Evolutionary conservation across 495 filamentous ascomycete genomes (phyloP).

Genomic region (Aspergillus conjunctus): DNA sequence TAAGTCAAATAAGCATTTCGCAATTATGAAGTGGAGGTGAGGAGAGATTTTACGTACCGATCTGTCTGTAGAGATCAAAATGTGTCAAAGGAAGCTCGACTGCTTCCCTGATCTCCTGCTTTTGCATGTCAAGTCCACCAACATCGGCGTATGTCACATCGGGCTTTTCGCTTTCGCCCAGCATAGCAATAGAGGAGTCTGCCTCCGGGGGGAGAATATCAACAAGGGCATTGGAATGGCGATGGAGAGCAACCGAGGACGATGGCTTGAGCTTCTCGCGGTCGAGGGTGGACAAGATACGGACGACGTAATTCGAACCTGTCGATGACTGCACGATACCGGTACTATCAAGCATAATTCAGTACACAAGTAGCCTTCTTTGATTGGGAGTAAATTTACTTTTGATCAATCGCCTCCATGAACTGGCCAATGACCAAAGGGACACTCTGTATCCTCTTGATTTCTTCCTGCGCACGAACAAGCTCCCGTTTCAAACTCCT

Average conservation of each 20-base stretch:
- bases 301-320: constrained; percentile 98
- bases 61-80: constrained; percentile 97
- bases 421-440: constrained; percentile 98
- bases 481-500: constrained; percentile 97
- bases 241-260: constrained; percentile 94
- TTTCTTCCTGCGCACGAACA: constrained; percentile 97
- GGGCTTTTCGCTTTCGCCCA: constrained; percentile 93
- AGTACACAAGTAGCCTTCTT: constrained; percentile 16
- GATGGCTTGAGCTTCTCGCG: constrained; percentile 96
- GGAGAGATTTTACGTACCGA: constrained; percentile 51
- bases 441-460: constrained; percentile 98
- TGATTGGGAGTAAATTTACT: constrained; percentile 56
- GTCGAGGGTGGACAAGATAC: constrained; percentile 96
- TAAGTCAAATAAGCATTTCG: constrained; percentile 20
- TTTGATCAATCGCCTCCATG: constrained; percentile 99
- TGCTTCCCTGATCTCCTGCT: constrained; percentile 97
- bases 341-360: constrained; percentile 60
- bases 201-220: constrained; percentile 98
- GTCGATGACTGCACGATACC: constrained; percentile 98
- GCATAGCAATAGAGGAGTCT: constrained; percentile 97
- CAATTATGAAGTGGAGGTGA: not conserved
- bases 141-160: constrained; percentile 98
- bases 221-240: constrained; percentile 97
- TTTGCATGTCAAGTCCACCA: constrained; percentile 98
- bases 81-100: constrained; percentile 96